These are phyloP conservation scores for Penicillium atrosanguineum DNA, from an alignment of 495 filamentous ascomycete species.

Conservation along the genomic window DNA sequence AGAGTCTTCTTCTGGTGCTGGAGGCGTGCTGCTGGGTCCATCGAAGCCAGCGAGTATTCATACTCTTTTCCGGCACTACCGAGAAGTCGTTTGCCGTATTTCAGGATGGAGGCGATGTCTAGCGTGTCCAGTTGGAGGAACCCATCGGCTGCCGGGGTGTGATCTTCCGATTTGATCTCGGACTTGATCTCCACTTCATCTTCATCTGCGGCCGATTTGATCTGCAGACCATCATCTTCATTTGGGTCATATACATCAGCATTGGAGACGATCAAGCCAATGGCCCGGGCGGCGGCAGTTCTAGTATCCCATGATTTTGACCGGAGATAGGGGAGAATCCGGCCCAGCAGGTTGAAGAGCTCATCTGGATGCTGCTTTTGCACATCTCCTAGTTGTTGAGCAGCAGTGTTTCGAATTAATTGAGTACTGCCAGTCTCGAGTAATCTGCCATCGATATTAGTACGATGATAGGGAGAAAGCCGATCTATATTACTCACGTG, in stretches of 20 bases:
- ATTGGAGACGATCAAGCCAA: conserved; percentile 89
- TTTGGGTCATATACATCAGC: conserved; percentile 89
- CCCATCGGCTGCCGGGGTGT: conserved; percentile 33
- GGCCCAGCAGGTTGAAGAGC: conserved; percentile 92
- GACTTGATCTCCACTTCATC: conserved; percentile 48
- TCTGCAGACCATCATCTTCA: conserved; percentile 50
- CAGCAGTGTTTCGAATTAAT: conserved; percentile 92
- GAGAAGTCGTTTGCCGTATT: conserved; percentile 75
- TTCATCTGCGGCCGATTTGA: conserved; percentile 52
- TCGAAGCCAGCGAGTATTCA: conserved; percentile 72
- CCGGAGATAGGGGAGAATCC: conserved; percentile 86
- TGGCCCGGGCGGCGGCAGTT: conserved; percentile 84
- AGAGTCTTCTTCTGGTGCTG: conserved; percentile 87
- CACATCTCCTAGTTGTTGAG: conserved; percentile 92
- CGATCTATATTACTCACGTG: conserved; percentile 65
- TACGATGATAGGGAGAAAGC: conserved; percentile 3
- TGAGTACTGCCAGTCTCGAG: conserved; percentile 94
- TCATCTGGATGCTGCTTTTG: conserved; percentile 98
- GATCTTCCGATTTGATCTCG: conserved; percentile 38
- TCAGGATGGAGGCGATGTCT: conserved; percentile 75
- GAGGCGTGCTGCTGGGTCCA: conserved; percentile 78
- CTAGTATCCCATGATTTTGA: conserved; percentile 96
- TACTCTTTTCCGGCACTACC: conserved; percentile 80
- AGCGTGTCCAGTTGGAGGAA: conserved; percentile 70
- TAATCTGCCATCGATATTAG: conserved; percentile 58